Evolutionary conservation across 768 basidiomycete species (phyloP).

Genomic region (Agrocybe pediades): DNA sequence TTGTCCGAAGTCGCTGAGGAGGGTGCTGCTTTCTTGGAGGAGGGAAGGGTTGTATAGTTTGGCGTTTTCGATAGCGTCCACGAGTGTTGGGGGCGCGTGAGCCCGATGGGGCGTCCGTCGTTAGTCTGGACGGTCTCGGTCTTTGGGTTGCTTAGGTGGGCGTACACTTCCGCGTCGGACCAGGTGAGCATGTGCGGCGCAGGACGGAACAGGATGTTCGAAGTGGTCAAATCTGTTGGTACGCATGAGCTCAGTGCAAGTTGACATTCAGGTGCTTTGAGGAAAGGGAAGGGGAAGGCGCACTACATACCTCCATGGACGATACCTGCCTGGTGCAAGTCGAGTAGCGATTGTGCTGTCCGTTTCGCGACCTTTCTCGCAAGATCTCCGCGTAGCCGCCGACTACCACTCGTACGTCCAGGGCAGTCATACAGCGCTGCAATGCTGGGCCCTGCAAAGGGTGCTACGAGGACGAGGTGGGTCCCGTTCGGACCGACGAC

Average conservation of each 20-base stretch:
- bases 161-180: constrained; percentile 36
- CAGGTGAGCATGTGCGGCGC: constrained; percentile 23
- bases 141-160: constrained; percentile 30
- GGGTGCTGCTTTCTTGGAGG: constrained; percentile 32
- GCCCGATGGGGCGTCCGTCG: constrained; percentile 23
- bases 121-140: constrained; percentile 28
- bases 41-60: constrained; percentile 19
- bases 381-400: constrained; percentile 33
- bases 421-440: constrained; percentile 31
- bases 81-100: constrained; percentile 29
- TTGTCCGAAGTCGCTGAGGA: constrained; percentile 41
- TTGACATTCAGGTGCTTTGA: neutral
- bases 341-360: constrained; percentile 21
- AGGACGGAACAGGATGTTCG: constrained; percentile 37
- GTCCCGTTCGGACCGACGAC: constrained; percentile 50
- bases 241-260: constrained; percentile 2
- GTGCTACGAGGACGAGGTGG: constrained; percentile 50
- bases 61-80: constrained; percentile 27
- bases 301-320: constrained; percentile 38
- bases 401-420: constrained; percentile 27
- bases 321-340: constrained; percentile 32
- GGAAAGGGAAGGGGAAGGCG: neutral
- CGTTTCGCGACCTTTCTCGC: constrained; percentile 37
- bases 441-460: constrained; percentile 44
- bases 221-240: constrained; percentile 43